Evolutionary conservation across 176 grass and related monocot genomes (phyloP), one percentile per base, ranked within the genome.

Genomic region (Puccinellia tenuiflora): DNA sequence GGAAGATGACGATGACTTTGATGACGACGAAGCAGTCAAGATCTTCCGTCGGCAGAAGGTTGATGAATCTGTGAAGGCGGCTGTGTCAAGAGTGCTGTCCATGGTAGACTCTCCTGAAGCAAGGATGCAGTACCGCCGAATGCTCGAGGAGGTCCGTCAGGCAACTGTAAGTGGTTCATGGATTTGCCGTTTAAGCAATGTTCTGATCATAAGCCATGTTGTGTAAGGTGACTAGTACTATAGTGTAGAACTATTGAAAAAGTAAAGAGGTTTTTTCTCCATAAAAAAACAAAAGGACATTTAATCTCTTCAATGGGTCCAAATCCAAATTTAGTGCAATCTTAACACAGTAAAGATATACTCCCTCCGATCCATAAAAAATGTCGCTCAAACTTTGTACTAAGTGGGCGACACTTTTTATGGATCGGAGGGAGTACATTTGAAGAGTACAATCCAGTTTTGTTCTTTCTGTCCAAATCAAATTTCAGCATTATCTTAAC

Each of bases 51-150:
- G 75, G 65, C 93, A 94, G 74, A 99, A 99, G 79, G 93, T 99
- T 34, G 93, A 99, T 90, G 85, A 89, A 74, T 75, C 97, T 55
- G 54, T 99, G 66, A 90, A 96, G 29, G 89, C 92, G 71, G 84
- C 97, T 54, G 68, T 99, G 72, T 93, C 93, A 47, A 88, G 97
- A 87, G 97, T 99, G 56, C 9, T 96, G 51, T 99, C 89, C 14
- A 92, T 99, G 91, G 97, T 96, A 12, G 91, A 92, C 42, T 92
- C 89, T 81, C 74, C 91, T 73, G 85, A 92, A 74, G 93, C 97
- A 61, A 92, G 97, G 82, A 88, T 92, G 89, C 97, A 99, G 63
- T 99, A 99, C 45, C 64, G 97, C 2, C 87, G 97, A 51, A 96
- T 99, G 97, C 90, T 99, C 50, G 93, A 92, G 77, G 87, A 94